These are phyloP conservation scores for Colletotrichum falcatum DNA, from an alignment of 2,329 filamentous ascomycete species.

Conservation along the genomic window DNA sequence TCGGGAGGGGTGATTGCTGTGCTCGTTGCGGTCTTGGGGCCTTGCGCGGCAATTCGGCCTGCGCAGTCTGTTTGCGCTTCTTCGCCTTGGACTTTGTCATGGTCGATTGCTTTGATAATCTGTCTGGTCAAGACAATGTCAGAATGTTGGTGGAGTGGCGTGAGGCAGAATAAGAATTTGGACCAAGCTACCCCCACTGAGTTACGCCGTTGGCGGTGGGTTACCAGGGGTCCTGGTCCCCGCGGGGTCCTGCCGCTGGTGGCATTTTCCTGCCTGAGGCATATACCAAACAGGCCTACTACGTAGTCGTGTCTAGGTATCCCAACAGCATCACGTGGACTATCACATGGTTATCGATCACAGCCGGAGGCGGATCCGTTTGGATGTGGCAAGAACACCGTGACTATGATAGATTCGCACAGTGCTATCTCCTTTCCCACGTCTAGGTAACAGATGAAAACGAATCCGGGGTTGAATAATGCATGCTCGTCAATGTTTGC, in stretches of 20 bases:
- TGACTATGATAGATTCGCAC: no score
- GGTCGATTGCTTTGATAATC: neutral
- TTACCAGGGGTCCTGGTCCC: conserved; percentile 8
- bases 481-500: no score
- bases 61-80: conserved; percentile 59
- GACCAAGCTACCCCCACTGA: neutral
- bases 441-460: no score
- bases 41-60: conserved; percentile 53
- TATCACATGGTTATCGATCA: neutral
- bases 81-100: conserved; percentile 61
- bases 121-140: neutral
- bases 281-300: accelerated
- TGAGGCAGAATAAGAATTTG: neutral
- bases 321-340: neutral
- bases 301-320: no score
- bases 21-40: conserved; percentile 48
- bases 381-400: no score
- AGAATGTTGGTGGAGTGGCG: neutral
- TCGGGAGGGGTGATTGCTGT: conserved; percentile 50
- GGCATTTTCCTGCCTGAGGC: neutral
- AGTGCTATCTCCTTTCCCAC: no score
- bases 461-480: no score
- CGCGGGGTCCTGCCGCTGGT: neutral
- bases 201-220: neutral
- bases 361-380: no score